Conservation (phyloP, 352 stramenopile genomes). For the Aphanomyces stellatus region DNA sequence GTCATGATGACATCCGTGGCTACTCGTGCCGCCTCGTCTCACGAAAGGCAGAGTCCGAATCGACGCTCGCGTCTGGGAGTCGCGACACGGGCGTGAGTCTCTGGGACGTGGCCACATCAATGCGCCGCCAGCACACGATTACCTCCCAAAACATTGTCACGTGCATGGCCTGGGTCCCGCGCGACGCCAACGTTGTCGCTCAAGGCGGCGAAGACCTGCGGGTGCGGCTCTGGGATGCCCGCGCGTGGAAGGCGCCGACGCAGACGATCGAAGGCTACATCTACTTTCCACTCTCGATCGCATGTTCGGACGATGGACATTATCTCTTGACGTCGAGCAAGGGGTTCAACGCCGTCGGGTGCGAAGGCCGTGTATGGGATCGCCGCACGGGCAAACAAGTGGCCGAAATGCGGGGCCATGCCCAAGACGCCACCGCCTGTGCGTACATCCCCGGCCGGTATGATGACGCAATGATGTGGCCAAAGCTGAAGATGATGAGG, state of each 20-base stretch:
- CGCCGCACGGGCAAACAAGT: conserved; percentile 53
- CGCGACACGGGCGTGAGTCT: conserved; percentile 75
- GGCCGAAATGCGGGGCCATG: conserved; percentile 45
- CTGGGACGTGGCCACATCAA: conserved; percentile 54
- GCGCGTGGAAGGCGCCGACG: conserved; percentile 35
- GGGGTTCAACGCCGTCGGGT: conserved; percentile 74
- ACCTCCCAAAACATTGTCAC: conserved; percentile 80
- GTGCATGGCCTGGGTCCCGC: conserved; percentile 70
- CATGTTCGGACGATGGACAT: conserved; percentile 35
- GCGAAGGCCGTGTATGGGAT: conserved; percentile 73
- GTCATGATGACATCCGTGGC: not conserved
- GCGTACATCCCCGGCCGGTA: conserved; percentile 38
- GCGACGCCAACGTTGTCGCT: conserved; percentile 38
- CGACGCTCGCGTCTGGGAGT: conserved; percentile 59
- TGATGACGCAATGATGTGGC: conserved; percentile 24
- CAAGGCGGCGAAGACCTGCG: conserved; percentile 78
- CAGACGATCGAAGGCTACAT: conserved; percentile 62
- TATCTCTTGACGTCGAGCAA: conserved; percentile 80
- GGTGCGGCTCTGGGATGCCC: conserved; percentile 71
- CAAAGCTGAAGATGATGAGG: too few relatives aligned
- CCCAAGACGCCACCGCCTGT: conserved; percentile 68
- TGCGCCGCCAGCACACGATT: conserved; percentile 41
- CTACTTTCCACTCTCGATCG: conserved; percentile 71
- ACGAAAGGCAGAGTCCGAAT: conserved; percentile 34
- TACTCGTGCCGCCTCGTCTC: too few relatives aligned